These are phyloP conservation scores for Colletotrichum shisoi DNA, from an alignment of 2,329 filamentous ascomycete genomes.

Conservation along the genomic window DNA sequence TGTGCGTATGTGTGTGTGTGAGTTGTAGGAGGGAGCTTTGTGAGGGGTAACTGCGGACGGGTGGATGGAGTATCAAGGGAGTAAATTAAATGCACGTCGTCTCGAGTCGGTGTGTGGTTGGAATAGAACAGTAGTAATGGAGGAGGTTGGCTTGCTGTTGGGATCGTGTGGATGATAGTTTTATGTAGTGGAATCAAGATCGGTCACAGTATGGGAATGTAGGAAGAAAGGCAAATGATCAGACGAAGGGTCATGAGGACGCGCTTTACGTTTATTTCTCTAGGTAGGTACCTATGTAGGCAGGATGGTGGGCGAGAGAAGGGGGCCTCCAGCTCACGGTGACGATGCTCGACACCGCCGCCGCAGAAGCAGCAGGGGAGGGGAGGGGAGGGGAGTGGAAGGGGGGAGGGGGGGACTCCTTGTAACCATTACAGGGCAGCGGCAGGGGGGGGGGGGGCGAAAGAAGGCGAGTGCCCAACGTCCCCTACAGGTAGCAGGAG, in stretches of 20 bases:
- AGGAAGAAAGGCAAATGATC: slow-evolving; percentile 20
- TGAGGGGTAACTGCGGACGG: slow-evolving; percentile 34
- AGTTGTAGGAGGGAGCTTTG: slow-evolving; percentile 34
- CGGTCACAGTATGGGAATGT: slow-evolving; percentile 25
- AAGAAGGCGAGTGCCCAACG: slow-evolving; percentile 1
- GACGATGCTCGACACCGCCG: slow-evolving; percentile 31
- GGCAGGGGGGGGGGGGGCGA: not conserved
- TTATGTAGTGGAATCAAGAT: slow-evolving; percentile 20
- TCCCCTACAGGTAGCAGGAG: not conserved
- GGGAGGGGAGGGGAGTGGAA: not conserved
- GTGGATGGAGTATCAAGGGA: slow-evolving; percentile 33
- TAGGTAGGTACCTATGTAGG: not conserved
- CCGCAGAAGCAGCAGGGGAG: not conserved
- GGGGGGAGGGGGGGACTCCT: not conserved
- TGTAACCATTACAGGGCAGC: not conserved
- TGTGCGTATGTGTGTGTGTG: not conserved
- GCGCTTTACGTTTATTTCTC: slow-evolving; percentile 31
- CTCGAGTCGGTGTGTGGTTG: slow-evolving; percentile 24
- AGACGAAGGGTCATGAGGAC: slow-evolving; percentile 37
- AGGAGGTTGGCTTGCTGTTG: not conserved
- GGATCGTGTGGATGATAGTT: slow-evolving; percentile 25
- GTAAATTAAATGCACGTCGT: slow-evolving; percentile 16
- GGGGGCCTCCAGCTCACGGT: slow-evolving; percentile 27
- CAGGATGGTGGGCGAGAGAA: not conserved
- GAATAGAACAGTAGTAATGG: not conserved